Conservation (phyloP, 202 grass and related monocot genomes). For the Cymbopogon flexuosus region DNA sequence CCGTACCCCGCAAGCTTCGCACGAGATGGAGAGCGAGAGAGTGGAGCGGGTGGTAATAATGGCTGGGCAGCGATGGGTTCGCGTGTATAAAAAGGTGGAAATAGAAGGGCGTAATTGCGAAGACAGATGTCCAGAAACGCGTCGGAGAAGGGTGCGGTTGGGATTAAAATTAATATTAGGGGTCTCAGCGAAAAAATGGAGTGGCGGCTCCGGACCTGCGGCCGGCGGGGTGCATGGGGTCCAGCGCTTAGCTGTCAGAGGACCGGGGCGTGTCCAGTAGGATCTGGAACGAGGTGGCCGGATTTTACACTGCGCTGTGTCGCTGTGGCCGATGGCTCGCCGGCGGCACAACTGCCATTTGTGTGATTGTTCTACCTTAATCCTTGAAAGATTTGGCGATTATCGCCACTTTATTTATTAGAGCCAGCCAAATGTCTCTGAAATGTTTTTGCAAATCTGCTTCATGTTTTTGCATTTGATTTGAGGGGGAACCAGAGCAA, state of each 20-base stretch:
- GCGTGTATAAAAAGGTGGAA: constrained; percentile 17
- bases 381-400: too few relatives aligned
- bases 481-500: background rate
- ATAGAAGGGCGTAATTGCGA: background rate
- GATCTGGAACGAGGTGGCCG: constrained; percentile 31
- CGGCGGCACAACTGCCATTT: background rate
- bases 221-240: background rate
- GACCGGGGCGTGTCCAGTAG: constrained; percentile 31
- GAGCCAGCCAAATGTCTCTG: background rate
- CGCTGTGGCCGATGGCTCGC: background rate
- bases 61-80: background rate
- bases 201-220: background rate
- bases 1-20: background rate
- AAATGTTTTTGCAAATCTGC: background rate
- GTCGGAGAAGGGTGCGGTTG: background rate
- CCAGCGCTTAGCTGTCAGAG: constrained; percentile 32
- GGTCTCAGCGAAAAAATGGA: background rate
- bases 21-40: background rate
- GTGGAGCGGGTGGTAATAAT: background rate
- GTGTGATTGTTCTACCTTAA: background rate
- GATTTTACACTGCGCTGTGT: background rate
- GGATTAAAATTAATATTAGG: background rate
- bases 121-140: background rate
- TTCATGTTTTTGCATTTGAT: background rate
- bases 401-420: too few relatives aligned